These are phyloP conservation scores for Solanum arcanum DNA, from an alignment of 257 asterid genomes.

Conservation along the genomic window DNA sequence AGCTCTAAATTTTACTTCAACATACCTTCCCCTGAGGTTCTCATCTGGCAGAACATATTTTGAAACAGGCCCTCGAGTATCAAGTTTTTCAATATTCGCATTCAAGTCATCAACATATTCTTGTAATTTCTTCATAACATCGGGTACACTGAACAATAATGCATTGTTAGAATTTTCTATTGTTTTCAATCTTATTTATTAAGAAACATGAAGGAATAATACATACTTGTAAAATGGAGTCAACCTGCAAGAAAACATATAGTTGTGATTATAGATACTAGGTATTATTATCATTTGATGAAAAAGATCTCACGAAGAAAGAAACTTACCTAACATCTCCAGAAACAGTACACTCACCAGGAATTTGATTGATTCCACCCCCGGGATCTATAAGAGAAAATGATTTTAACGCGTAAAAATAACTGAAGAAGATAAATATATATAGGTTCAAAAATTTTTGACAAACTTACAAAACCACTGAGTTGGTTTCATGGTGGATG, in stretches of 20 bases:
- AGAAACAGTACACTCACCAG: conserved; percentile 70
- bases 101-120: conserved; percentile 73
- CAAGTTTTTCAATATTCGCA: conserved; percentile 65
- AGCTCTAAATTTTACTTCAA: neutral
- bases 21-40: conserved; percentile 81
- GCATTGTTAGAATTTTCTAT: neutral
- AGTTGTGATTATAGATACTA: conserved; percentile 11
- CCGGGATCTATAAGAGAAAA: conserved; percentile 67
- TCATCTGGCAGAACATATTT: conserved; percentile 79
- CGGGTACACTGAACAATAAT: conserved; percentile 45
- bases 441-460: neutral
- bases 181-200: too few relatives aligned
- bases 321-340: conserved; percentile 83
- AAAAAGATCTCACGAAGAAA: neutral
- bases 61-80: conserved; percentile 72
- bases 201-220: neutral
- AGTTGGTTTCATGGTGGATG: conserved; percentile 98
- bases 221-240: conserved; percentile 90
- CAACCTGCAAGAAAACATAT: conserved; percentile 44
- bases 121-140: conserved; percentile 52
- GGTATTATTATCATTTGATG: neutral
- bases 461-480: conserved; percentile 83
- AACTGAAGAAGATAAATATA: neutral
- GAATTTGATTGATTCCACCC: conserved; percentile 94
- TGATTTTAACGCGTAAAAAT: neutral